Conservation (phyloP, 129 eudicot species). For the Saussurea involucrata region DNA sequence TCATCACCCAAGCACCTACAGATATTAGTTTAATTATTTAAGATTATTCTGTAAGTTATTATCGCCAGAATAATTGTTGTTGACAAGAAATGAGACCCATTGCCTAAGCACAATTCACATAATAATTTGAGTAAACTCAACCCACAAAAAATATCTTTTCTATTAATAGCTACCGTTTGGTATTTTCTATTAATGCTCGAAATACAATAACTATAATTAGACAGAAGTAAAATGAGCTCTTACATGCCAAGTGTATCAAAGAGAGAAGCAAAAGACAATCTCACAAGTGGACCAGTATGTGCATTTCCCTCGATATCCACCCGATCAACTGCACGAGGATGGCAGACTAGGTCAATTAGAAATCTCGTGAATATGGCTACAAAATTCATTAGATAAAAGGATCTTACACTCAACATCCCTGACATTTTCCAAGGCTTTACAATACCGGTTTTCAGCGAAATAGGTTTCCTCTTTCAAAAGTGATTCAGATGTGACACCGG, state of each 20-base stretch:
- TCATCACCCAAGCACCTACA: constrained; percentile 92
- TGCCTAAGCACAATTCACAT: constrained; percentile 7
- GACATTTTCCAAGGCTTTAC: constrained; percentile 83
- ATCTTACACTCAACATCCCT: constrained; percentile 81
- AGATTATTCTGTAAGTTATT: not conserved
- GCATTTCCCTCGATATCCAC: constrained; percentile 79
- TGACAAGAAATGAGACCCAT: not conserved
- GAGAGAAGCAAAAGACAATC: constrained; percentile 88
- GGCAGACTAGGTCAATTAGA: constrained; percentile 15
- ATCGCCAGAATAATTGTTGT: not conserved
- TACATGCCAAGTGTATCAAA: constrained; percentile 94
- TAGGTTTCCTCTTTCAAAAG: constrained; percentile 56
- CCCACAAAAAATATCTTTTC: not conserved
- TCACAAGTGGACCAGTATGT: constrained; percentile 58
- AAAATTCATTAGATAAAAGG: not conserved
- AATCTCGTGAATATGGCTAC: not conserved
- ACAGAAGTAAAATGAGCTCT: constrained; percentile 31
- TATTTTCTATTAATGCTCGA: too few species aligned
- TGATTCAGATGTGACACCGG: constrained; percentile 54
- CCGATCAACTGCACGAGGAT: constrained; percentile 71
- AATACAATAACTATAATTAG: constrained; percentile 9
- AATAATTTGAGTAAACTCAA: not conserved
- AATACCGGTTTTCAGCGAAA: constrained; percentile 71
- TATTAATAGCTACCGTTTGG: not conserved
- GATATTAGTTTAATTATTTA: not conserved